These are phyloP conservation scores for Ricinus communis DNA, from an alignment of 345 rosid species.

Conservation along the genomic window DNA sequence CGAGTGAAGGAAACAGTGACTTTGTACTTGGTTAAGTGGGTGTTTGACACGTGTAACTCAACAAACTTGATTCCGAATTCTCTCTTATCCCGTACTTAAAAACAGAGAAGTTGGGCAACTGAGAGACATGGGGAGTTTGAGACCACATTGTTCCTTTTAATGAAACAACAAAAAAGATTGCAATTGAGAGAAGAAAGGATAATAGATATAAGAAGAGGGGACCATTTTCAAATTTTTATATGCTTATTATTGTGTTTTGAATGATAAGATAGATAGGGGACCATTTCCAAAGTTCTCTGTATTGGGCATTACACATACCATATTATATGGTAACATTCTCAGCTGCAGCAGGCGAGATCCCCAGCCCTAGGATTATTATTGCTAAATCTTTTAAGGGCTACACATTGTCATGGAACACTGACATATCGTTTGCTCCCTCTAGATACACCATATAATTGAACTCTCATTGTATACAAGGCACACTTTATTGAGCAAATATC, in stretches of 20 bases:
- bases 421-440: too few species aligned
- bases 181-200: neutral
- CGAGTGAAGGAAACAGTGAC: neutral
- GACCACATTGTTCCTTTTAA: constrained; percentile 45
- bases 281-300: constrained; percentile 15
- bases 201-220: constrained; percentile 26
- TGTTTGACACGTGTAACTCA: constrained; percentile 37
- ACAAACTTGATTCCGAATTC: constrained; percentile 18
- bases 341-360: neutral
- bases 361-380: too few species aligned
- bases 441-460: neutral
- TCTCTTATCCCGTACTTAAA: constrained; percentile 23
- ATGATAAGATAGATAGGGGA: constrained; percentile 9
- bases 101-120: constrained; percentile 19
- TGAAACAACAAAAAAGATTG: constrained; percentile 36
- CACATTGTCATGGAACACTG: too few species aligned
- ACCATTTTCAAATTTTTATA: constrained; percentile 21
- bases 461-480: too few species aligned
- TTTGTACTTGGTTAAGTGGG: constrained; percentile 30
- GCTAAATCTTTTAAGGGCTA: too few species aligned
- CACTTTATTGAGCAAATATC: too few species aligned
- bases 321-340: neutral
- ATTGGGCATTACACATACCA: too few species aligned
- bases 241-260: neutral
- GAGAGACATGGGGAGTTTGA: constrained; percentile 26